Evolutionary conservation across 768 basidiomycete species (phyloP).

Genomic region (Multifurca ochricompacta): DNA sequence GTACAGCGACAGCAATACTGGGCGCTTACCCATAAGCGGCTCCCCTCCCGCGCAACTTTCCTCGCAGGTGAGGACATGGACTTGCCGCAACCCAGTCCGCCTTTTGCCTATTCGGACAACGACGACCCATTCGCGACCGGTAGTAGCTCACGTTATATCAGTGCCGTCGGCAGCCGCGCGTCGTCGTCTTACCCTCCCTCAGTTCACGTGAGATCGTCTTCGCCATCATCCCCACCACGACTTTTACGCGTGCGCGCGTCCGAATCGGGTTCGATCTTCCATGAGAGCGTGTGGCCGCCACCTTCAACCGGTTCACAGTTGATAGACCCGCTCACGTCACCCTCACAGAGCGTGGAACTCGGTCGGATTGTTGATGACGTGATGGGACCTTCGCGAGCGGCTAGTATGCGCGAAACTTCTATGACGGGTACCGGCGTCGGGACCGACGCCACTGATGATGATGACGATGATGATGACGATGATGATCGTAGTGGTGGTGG

Average conservation of each 20-base stretch:
- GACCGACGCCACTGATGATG: neutral
- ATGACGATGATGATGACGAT: neutral
- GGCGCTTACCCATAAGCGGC: constrained; percentile 9
- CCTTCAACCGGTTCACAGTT: constrained; percentile 5
- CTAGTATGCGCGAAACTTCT: too few species aligned
- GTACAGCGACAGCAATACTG: constrained; percentile 6
- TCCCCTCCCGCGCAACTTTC: constrained; percentile 11
- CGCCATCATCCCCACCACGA: constrained; percentile 4
- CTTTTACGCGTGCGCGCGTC: constrained; percentile 14
- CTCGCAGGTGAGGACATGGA: constrained; percentile 18
- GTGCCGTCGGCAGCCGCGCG: neutral
- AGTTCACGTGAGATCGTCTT: neutral
- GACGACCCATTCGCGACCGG: constrained; percentile 4
- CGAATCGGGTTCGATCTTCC: constrained; percentile 19
- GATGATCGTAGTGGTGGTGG: too few species aligned
- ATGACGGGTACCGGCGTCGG: too few species aligned
- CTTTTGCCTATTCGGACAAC: neutral
- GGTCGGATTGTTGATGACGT: constrained; percentile 15
- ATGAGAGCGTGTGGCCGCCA: constrained; percentile 20
- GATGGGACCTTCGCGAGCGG: constrained; percentile 6
- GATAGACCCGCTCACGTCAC: constrained; percentile 11
- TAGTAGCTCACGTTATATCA: neutral
- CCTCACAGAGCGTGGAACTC: constrained; percentile 8
- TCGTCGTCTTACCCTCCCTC: neutral
- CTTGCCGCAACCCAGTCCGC: neutral